A percentile compares a stretch with the other conserved stretches of the same genome.
Evolutionary conservation across 2,329 filamentous ascomycete genomes (phyloP).

Genomic region (Fusarium vanettenii): DNA sequence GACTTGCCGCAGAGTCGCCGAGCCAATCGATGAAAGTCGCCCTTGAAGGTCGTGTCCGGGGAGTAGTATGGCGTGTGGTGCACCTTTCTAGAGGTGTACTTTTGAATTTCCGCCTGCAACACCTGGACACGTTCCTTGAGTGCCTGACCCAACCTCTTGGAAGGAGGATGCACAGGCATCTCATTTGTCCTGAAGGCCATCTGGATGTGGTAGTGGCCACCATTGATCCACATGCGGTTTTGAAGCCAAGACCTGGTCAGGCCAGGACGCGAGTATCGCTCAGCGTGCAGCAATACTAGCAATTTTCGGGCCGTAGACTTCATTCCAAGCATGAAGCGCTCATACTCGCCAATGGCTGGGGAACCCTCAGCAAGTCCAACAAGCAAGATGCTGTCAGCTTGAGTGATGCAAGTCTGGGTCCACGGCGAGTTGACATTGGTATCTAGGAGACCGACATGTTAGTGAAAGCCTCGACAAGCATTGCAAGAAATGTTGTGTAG

Average conservation of each 20-base stretch:
- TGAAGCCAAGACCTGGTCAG: conserved; percentile 89
- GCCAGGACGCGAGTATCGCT: conserved; percentile 87
- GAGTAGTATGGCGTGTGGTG: conserved; percentile 90
- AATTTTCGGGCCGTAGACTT: conserved; percentile 97
- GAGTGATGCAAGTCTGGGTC: conserved; percentile 97
- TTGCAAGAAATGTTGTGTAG: conserved; percentile 6
- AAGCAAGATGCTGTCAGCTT: conserved; percentile 95
- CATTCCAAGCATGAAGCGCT: conserved; percentile 94
- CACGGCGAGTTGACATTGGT: conserved; percentile 97
- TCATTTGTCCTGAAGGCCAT: conserved; percentile 86
- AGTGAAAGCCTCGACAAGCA: conserved; percentile 35
- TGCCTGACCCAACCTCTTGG: conserved; percentile 83
- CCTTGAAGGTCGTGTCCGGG: conserved; percentile 91
- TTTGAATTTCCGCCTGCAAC: conserved; percentile 95
- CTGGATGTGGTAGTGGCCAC: conserved; percentile 96
- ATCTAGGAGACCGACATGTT: conserved; percentile 64
- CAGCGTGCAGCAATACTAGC: conserved; percentile 87
- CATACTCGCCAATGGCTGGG: conserved; percentile 93
- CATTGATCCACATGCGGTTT: conserved; percentile 97
- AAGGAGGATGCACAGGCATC: conserved; percentile 79
- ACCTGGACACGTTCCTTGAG: conserved; percentile 95
- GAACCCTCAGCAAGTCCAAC: conserved; percentile 93
- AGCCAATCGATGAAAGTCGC: conserved; percentile 94
- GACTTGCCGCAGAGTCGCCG: conserved; percentile 92
- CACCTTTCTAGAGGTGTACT: conserved; percentile 95